Base-by-base conservation (phyloP, 305 asterid genomes). In the Fraxinus latifolia region DNA sequence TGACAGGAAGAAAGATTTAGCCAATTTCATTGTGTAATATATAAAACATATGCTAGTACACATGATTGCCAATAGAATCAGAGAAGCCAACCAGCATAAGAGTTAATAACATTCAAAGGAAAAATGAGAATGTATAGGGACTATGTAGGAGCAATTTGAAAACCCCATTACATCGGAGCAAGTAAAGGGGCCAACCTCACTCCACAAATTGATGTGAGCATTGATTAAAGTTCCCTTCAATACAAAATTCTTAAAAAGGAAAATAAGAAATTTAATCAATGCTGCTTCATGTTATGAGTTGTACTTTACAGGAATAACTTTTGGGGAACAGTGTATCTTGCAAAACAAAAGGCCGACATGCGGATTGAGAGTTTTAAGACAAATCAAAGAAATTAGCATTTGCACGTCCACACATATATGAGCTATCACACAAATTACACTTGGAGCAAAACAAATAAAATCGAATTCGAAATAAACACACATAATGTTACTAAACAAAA, bases 101-200 rank as follows among this genome's bases (percentile, higher is more conserved):
- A 67, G 21, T 27, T 25, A 11, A 29, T 27, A 65, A 65, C 17
- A 25, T 4, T 68, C 17, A 1, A 27, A 27, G 37, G n/a, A 25
- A 29, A 27, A 14, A 58, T 50, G 60, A 32, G 23, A 68, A 36
- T 6, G 11, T 27, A 25, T 68, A 12, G 21, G 32, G 39, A 27
- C 36, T 0, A 11, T 89, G 87, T 89, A 44, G 84, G 89, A 85
- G 87, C 75, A 81, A 74, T 25, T 74, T 65, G 91, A 87, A 88
- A 90, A 90, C 91, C 89, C 86, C 86, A 77, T 36, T 77, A 87
- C 87, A 84, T 82, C 3, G 34, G 9, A 42, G 62, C 19, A 81
- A 81, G 87, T 87, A 85, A 77, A 85, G 83, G 75, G 88, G 90
- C 89, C 90, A 89, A 89, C 90, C 89, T 79, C 81, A 84, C 92